Conservation (phyloP, 345 rosid species). For the Gossypium ekmanianum region DNA sequence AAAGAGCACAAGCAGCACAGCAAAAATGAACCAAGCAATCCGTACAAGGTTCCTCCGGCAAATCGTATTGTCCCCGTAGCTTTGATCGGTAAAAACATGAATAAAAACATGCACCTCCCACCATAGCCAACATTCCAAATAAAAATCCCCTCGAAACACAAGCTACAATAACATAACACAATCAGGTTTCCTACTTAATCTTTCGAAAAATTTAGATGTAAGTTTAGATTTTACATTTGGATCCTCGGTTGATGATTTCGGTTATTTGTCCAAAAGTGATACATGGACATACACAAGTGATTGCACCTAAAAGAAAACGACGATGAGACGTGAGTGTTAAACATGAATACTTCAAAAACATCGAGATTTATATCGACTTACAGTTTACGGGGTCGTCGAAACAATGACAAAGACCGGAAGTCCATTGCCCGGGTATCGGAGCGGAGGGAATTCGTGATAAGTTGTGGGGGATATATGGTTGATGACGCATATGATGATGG, state of each 20-base stretch:
- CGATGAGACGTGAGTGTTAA: neutral
- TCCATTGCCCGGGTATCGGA: conserved; percentile 1
- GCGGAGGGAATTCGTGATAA: neutral
- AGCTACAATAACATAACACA: conserved; percentile 18
- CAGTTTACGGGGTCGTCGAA: conserved; percentile 10
- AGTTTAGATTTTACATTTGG: neutral
- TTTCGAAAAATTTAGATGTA: no score
- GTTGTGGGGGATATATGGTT: neutral
- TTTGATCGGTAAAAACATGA: conserved; percentile 45
- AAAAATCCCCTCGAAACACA: conserved; percentile 35
- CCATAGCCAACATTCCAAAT: conserved; percentile 26
- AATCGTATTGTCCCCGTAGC: conserved; percentile 41
- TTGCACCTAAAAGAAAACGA: neutral
- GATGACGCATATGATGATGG: neutral
- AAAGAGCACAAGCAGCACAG: conserved; percentile 46
- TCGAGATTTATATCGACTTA: neutral
- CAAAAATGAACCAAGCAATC: conserved; percentile 54
- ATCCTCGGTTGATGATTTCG: conserved; percentile 5
- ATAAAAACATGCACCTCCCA: conserved; percentile 30
- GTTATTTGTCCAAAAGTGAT: conserved; percentile 12
- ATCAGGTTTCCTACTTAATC: neutral
- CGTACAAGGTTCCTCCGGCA: conserved; percentile 46
- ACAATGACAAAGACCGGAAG: conserved; percentile 10
- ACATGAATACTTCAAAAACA: neutral
- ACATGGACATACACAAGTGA: conserved; percentile 4